Conservation (phyloP, 169 alveolate genomes). For the Eimeria necatrix region DNA sequence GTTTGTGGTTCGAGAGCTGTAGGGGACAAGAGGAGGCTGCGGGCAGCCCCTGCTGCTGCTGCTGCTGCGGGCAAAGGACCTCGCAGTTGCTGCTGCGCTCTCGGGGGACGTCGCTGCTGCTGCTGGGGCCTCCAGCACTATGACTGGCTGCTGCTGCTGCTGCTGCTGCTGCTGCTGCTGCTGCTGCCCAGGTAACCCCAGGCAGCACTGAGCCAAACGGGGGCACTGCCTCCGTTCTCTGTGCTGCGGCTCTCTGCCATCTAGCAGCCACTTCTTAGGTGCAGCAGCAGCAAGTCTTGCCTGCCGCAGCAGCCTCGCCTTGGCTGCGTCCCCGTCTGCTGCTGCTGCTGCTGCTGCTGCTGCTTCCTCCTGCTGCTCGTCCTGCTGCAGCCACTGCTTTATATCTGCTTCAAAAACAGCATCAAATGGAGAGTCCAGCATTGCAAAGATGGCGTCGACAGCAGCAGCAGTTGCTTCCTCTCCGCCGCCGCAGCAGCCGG, state of each 20-base stretch:
- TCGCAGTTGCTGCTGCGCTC: background rate
- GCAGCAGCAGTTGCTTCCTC: constrained; percentile 7
- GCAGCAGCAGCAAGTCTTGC: constrained; percentile 34
- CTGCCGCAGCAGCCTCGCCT: constrained; percentile 26
- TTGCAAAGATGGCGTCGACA: constrained; percentile 24
- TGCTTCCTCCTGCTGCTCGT: background rate
- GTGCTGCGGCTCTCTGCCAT: constrained; percentile 52
- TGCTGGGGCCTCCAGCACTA: background rate
- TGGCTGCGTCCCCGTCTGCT: background rate
- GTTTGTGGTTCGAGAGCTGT: background rate
- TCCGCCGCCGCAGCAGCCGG: background rate
- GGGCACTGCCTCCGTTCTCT: background rate
- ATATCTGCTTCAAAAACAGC: constrained; percentile 57
- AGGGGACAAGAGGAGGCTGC: background rate
- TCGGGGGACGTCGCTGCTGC: background rate
- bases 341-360: constrained; percentile 34
- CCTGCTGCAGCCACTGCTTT: constrained; percentile 58
- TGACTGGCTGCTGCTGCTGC: constrained; percentile 9
- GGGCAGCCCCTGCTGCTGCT: constrained; percentile 10
- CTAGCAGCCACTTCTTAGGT: constrained; percentile 6
- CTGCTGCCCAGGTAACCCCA: background rate
- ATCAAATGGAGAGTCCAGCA: constrained; percentile 57
- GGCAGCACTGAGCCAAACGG: background rate
- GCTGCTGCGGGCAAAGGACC: background rate
- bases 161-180: constrained; percentile 41